Percentiles rank a stretch among this genome's conserved stretches.
Evolutionary conservation across 1,139 yeast species (phyloP).

Genomic region (Magnusiomyces ingens): DNA sequence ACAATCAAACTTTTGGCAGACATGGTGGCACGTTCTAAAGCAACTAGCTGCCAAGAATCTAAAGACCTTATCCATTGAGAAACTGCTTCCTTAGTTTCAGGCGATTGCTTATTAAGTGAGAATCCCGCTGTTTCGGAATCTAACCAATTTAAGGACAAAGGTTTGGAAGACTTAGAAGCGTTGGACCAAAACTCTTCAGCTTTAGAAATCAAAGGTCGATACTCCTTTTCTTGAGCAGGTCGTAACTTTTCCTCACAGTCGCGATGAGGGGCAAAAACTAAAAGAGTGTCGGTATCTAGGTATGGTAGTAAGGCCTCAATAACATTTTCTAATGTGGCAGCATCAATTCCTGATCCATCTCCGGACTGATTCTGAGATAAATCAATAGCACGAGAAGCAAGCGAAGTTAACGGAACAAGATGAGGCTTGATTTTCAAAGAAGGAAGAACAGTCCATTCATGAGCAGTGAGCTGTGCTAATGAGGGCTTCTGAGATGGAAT

Average conservation of each 20-base stretch:
- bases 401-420: constrained; percentile 77
- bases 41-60: constrained; percentile 71
- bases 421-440: constrained; percentile 69
- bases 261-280: constrained; percentile 71
- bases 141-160: constrained; percentile 47
- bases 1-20: constrained; percentile 85
- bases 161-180: neutral
- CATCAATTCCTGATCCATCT: constrained; percentile 18
- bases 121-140: constrained; percentile 80
- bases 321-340: constrained; percentile 17
- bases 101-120: constrained; percentile 67
- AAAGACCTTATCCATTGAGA: constrained; percentile 56
- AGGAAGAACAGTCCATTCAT: constrained; percentile 83
- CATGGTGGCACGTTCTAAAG: constrained; percentile 80
- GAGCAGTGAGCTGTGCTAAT: constrained; percentile 68
- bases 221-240: constrained; percentile 64
- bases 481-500: constrained; percentile 52
- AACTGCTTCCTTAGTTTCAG: constrained; percentile 56
- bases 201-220: constrained; percentile 63
- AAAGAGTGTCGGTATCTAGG: constrained; percentile 86
- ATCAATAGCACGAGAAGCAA: constrained; percentile 83
- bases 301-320: constrained; percentile 52
- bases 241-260: constrained; percentile 84
- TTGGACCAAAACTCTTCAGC: constrained; percentile 56
- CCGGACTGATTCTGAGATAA: constrained; percentile 27